Evolutionary conservation across 1,139 yeast genomes (phyloP), one percentile per base, ranked within the genome.

Genomic region (Yamadazyma atmosphaerica): DNA sequence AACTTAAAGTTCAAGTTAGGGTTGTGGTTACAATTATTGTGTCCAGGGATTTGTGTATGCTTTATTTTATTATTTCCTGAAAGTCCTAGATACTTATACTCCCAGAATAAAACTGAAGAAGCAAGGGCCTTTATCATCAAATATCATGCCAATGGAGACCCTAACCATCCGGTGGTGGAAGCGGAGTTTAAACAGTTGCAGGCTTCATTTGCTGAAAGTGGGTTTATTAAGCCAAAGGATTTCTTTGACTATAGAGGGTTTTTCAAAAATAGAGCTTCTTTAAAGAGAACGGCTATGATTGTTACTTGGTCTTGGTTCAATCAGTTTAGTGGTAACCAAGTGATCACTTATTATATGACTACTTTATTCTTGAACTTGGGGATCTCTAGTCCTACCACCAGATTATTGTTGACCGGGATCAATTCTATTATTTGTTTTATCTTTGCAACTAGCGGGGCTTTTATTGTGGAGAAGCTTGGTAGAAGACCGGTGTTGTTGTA

Each of bases 1-100:
- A 42, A 39, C 25, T 18, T 35, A 13, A 33, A 37, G 28, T 45
- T 47, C 33, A 43, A 43, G 26, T 22, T 48, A 16, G 50, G 48
- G 19, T 34, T 47, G 16, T 40, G 43, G 19, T 34, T 45, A 17
- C 52, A 48, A 38, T 39, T 40, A 6, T 36, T 39, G 14, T 45
- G 39, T 32, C 50, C 51, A 11, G 44, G 35, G n/a, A 28, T 46
- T 10, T 14, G 31, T 35, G 16, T 35, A 13, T 19, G 26, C 21
- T 21, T 22, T 16, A 4, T 38, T 11, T 63, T 60, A 34, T 60
- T 68, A 38, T 63, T 78, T 15, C 84, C 85, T 1, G 85, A 80
- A 50, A 72, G 81, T 1, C 85, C 85, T 2, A 60, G 84, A 36
- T 77, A 65, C 64, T 57, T 74, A 24, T 60, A 76, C 12, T 55